Evolutionary conservation across 306 rosid species (phyloP).

Genomic region (Sphenostylis stenocarpa): DNA sequence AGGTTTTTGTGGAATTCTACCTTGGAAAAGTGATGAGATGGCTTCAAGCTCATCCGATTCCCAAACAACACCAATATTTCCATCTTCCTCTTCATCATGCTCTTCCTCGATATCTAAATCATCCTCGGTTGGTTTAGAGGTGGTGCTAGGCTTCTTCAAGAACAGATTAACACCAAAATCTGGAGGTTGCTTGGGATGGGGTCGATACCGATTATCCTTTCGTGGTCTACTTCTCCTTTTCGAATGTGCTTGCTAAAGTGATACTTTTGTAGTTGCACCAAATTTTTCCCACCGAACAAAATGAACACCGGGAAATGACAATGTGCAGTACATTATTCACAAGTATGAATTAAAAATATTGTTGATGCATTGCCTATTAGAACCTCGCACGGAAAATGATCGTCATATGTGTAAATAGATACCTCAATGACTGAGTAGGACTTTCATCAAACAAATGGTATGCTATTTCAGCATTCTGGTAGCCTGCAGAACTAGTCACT

Average conservation of each 20-base stretch:
- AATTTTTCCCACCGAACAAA: constrained; percentile 27
- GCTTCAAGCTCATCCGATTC: constrained; percentile 83
- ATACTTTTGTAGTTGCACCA: constrained; percentile 21
- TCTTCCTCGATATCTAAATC: constrained; percentile 26
- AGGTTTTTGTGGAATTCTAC: constrained; percentile 85
- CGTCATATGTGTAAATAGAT: background rate
- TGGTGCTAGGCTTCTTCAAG: constrained; percentile 48
- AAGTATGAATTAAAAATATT: background rate
- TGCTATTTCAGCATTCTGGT: background rate
- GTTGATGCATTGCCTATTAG: background rate
- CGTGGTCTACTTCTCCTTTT: constrained; percentile 47
- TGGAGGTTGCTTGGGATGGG: constrained; percentile 64
- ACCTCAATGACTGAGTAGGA: background rate
- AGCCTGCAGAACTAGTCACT: background rate
- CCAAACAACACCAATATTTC: constrained; percentile 48
- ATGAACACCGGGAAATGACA: constrained; percentile 26
- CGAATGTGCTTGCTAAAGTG: constrained; percentile 40
- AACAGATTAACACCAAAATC: constrained; percentile 70
- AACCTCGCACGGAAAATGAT: constrained; percentile 8
- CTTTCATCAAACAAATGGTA: constrained; percentile 40
- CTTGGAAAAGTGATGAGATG: constrained; percentile 76
- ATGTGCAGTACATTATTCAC: constrained; percentile 47
- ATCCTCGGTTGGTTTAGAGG: constrained; percentile 24
- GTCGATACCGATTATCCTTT: constrained; percentile 56
- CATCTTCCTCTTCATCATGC: constrained; percentile 22